Evolutionary conservation across 1,284 basidiomycete species (phyloP), one percentile per base, ranked within the genome.

Genomic region (Cerioporus squamosus): DNA sequence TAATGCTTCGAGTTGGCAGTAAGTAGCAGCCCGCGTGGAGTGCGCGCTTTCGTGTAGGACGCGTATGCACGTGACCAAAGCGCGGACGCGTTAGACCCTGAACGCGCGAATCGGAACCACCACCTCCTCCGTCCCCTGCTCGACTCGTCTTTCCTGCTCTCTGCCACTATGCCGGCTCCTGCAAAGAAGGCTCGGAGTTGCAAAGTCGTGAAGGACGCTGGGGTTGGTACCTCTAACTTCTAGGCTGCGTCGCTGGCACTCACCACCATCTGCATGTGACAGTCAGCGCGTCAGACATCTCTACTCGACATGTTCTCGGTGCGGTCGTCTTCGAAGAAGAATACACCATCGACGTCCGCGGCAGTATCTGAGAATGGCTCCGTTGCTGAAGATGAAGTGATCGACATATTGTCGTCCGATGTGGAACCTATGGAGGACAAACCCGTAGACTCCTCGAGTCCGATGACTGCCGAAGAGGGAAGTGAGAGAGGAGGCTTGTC

Each of bases 231-330:
- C 31, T 63, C 65, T 42, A 60, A 65, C 61, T 4, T 7, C 10
- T 12, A 18, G 22, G 0, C 39, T 14, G 26, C 23, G 9, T 17
- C 18, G 20, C 6, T 23, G 22, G 17, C 24, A 14, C 49, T 51
- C 7, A 51, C 39, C 18, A 29, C 38, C 43, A 18, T 52, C 33
- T 52, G 10, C 44, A 36, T 29, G 29, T 40, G 39, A 20, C 22
- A 33, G n/a, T 38, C 66, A 65, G 60, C 65, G 24, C 60, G 62
- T 40, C 67, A 68, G 46, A 61, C 61, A 8, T 66, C 67, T 22
- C 48, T 68, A 1, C 51, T 65, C 2, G 65, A 66, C 40, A 55
- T 50, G 17, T 68, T 68, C 50, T 31, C 56, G 7, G n/a, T 61
- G 12, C 63, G 63, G 23, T 10, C 51, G 0, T 44, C 58, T 7